phyloP scores from a whole-genome alignment of 306 rosid genomes.

The Cucurbita pepo region DNA sequence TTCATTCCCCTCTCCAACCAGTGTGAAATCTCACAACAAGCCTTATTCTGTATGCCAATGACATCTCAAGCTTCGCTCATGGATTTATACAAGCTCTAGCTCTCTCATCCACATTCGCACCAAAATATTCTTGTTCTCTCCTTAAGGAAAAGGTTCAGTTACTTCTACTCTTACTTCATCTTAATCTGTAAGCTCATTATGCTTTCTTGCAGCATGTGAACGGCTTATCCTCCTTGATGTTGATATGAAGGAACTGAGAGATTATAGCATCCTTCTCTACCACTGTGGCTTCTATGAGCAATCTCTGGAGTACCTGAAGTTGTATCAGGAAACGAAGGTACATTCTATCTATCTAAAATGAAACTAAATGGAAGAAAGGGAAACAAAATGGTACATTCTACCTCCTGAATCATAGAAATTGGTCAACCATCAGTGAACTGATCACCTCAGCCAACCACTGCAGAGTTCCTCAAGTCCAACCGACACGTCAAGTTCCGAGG shows the following conservation, averaged over 20 bases:
- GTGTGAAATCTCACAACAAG: too few relatives aligned
- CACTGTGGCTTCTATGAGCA: slow-evolving; percentile 69
- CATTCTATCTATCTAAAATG: not conserved
- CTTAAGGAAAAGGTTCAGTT: not conserved
- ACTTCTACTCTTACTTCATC: not conserved
- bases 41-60: not conserved
- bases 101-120: not conserved
- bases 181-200: not conserved
- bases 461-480: slow-evolving; percentile 36
- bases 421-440: too few relatives aligned
- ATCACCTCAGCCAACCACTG: not conserved
- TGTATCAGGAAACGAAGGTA: slow-evolving; percentile 48
- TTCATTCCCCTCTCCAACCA: too few relatives aligned
- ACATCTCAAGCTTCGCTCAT: not conserved
- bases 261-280: slow-evolving; percentile 83
- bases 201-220: slow-evolving; percentile 53
- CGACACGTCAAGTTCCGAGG: slow-evolving; percentile 16
- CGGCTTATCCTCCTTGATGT: slow-evolving; percentile 63
- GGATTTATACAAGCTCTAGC: not conserved
- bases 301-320: slow-evolving; percentile 42
- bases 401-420: too few relatives aligned
- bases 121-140: not conserved
- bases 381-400: too few relatives aligned
- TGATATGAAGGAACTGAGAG: slow-evolving; percentile 61
- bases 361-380: not conserved